A percentile compares a stretch with the other conserved stretches of the same genome.
These are phyloP conservation scores for Didymella pomorum DNA, from an alignment of 2,329 filamentous ascomycete genomes.

Conservation along the genomic window DNA sequence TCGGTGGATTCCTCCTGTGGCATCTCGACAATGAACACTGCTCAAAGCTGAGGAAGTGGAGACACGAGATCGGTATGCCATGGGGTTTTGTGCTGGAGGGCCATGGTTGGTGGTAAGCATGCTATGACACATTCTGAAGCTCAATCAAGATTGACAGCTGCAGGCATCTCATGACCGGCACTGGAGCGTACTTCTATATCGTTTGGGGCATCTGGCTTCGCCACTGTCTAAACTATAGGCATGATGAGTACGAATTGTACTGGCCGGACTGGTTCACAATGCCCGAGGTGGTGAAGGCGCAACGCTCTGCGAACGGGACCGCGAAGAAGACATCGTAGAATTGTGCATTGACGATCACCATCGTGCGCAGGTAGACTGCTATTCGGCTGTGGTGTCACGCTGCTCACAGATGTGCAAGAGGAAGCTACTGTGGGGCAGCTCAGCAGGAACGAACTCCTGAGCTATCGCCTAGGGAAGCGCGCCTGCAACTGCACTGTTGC, in stretches of 20 bases:
- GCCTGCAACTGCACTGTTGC: background rate
- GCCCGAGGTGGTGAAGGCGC: slow-evolving; percentile 59
- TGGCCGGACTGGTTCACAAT: slow-evolving; percentile 71
- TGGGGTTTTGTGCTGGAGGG: slow-evolving; percentile 81
- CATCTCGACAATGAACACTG: slow-evolving; percentile 82
- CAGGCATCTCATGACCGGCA: slow-evolving; percentile 81
- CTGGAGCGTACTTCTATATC: slow-evolving; percentile 85
- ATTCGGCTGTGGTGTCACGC: background rate
- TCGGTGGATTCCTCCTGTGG: slow-evolving; percentile 80
- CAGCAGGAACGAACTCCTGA: slow-evolving; percentile 20
- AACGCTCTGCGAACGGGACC: slow-evolving; percentile 25
- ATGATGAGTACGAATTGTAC: slow-evolving; percentile 73
- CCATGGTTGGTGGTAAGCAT: slow-evolving; percentile 73
- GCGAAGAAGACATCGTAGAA: slow-evolving; percentile 43
- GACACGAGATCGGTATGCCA: slow-evolving; percentile 74
- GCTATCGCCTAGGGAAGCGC: slow-evolving; percentile 5
- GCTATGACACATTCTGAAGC: background rate
- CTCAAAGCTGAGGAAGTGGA: slow-evolving; percentile 68
- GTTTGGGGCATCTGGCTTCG: slow-evolving; percentile 84
- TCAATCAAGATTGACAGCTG: slow-evolving; percentile 18
- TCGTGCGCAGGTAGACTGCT: too few relatives aligned
- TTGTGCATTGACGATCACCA: background rate
- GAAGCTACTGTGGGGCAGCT: slow-evolving; percentile 16
- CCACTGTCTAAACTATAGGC: slow-evolving; percentile 75
- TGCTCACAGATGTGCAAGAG: slow-evolving; percentile 1